These are phyloP conservation scores for Apium graveolens DNA, from an alignment of 129 eudicot genomes.

Conservation along the genomic window DNA sequence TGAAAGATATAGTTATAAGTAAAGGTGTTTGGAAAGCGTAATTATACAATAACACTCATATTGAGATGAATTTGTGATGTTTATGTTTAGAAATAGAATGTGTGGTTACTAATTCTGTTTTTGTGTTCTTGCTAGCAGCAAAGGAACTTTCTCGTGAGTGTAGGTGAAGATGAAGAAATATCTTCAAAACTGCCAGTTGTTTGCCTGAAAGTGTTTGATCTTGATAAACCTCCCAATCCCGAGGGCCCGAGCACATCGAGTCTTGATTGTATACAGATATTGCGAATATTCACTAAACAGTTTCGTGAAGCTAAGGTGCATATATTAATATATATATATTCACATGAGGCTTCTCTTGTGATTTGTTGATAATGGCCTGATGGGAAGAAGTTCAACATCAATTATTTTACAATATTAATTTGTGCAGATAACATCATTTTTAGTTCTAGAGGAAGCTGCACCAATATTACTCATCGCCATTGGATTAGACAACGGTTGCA, in stretches of 20 bases:
- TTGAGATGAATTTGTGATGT: conserved; percentile 7
- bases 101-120: conserved; percentile 1
- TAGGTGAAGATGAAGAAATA: conserved; percentile 90
- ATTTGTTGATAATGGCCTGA: background rate
- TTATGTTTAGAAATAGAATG: background rate
- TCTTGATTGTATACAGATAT: conserved; percentile 87
- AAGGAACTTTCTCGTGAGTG: conserved; percentile 80
- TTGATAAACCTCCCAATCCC: conserved; percentile 67
- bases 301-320: conserved; percentile 91
- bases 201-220: conserved; percentile 90
- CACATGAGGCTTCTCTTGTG: background rate
- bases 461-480: conserved; percentile 86
- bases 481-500: conserved; percentile 86
- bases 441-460: conserved; percentile 92
- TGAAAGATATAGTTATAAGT: background rate
- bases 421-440: conserved; percentile 80
- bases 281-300: conserved; percentile 87
- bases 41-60: background rate
- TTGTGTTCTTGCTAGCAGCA: conserved; percentile 45
- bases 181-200: conserved; percentile 68
- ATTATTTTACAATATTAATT: background rate
- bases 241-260: conserved; percentile 79
- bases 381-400: background rate
- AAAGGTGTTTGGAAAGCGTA: background rate
- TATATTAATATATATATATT: background rate